Percentiles rank a stretch among this genome's conserved stretches.
phyloP scores from a whole-genome alignment of 306 rosid species.

The Chamaecrista fasciculata region DNA sequence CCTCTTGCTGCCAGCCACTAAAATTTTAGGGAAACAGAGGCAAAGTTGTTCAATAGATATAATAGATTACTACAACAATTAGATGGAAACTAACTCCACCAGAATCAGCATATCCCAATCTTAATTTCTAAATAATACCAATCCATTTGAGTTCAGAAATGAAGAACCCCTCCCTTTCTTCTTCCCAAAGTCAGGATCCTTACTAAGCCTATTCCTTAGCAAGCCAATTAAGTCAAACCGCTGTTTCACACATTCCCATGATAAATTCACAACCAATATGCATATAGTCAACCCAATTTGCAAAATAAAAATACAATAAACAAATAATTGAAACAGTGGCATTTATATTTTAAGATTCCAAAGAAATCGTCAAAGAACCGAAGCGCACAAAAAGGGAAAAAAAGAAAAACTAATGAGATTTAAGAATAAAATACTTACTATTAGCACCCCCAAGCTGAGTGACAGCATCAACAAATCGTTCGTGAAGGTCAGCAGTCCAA shows the following conservation, averaged over 20 bases:
- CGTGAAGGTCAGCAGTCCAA: constrained; percentile 73
- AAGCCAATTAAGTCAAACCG: background rate
- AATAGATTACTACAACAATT: background rate
- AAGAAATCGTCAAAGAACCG: background rate
- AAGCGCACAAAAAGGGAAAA: background rate
- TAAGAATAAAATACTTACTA: constrained; percentile 11
- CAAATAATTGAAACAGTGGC: too few species aligned
- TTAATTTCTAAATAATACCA: background rate
- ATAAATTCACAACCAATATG: background rate
- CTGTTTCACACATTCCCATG: background rate
- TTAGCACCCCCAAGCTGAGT: constrained; percentile 4
- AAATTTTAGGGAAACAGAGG: background rate
- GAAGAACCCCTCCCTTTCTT: background rate
- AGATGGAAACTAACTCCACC: background rate
- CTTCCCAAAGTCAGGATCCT: background rate
- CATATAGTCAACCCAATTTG: background rate
- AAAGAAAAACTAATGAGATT: background rate
- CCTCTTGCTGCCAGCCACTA: background rate
- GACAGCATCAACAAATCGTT: constrained; percentile 66
- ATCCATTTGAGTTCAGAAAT: background rate
- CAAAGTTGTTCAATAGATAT: too few species aligned
- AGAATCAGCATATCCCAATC: background rate
- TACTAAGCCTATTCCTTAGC: background rate
- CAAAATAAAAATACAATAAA: background rate
- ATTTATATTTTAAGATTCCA: too few species aligned